These are phyloP conservation scores for Nymphaea thermarum DNA, from an alignment of 164 flowering plant species.

Conservation along the genomic window DNA sequence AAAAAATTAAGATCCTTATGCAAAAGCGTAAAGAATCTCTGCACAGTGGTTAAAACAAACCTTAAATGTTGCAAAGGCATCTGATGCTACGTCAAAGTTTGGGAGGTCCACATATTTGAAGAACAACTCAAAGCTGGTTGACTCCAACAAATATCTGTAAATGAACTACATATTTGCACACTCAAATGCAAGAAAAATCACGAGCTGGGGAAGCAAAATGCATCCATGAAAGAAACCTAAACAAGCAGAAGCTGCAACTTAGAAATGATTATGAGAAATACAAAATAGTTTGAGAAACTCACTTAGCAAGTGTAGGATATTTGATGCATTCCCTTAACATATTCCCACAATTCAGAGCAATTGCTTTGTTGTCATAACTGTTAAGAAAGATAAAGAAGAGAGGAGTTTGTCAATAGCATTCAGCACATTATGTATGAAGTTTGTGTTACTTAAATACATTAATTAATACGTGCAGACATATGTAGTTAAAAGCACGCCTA, in stretches of 20 bases:
- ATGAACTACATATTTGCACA: conserved; percentile 18
- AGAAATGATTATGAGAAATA: background rate
- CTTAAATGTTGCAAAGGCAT: conserved; percentile 95
- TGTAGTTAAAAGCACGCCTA: background rate
- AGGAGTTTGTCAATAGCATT: background rate
- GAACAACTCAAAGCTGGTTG: conserved; percentile 83
- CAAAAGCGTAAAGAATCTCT: conserved; percentile 5
- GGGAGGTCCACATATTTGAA: conserved; percentile 93
- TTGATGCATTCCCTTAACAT: conserved; percentile 97
- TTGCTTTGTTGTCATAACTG: conserved; percentile 95
- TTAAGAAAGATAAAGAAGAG: conserved; percentile 3
- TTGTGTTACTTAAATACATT: too few relatives aligned
- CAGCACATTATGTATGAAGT: background rate
- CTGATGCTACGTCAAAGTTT: conserved; percentile 88
- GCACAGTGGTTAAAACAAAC: conserved; percentile 20
- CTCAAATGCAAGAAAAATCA: conserved; percentile 17
- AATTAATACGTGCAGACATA: background rate
- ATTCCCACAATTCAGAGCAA: conserved; percentile 80
- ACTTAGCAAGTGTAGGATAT: conserved; percentile 78
- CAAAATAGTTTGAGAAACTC: conserved; percentile 18
- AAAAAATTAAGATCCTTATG: conserved; percentile 3
- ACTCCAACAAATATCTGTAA: conserved; percentile 90
- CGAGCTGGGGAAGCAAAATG: background rate
- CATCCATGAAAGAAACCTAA: background rate
- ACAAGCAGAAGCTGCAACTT: background rate